These are phyloP conservation scores for Lactarius tabidus DNA, from an alignment of 768 basidiomycete genomes.

Conservation along the genomic window DNA sequence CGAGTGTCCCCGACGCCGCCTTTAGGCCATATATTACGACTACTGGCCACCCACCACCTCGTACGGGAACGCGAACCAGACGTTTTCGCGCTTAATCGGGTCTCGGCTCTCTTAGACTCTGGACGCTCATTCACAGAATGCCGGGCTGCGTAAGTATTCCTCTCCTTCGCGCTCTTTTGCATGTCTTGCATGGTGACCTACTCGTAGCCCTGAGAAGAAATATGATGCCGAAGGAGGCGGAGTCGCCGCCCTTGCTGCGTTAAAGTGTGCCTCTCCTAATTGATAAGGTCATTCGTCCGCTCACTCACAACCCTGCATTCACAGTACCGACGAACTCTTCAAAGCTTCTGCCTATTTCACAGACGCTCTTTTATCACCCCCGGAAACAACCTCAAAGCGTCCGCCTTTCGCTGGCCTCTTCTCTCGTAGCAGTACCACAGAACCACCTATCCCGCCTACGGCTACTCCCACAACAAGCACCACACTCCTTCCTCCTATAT, in stretches of 20 bases:
- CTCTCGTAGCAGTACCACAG: constrained; percentile 2
- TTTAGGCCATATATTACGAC: constrained; percentile 65
- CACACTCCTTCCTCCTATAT: constrained; percentile 14
- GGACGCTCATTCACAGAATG: constrained; percentile 54
- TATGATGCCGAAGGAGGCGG: constrained; percentile 58
- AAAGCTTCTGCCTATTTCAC: constrained; percentile 74
- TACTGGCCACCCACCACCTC: constrained; percentile 77
- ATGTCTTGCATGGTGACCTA: not conserved
- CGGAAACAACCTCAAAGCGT: constrained; percentile 10
- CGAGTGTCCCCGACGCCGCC: not conserved
- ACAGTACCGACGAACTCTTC: constrained; percentile 70
- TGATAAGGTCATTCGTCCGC: not conserved
- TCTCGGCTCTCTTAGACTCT: constrained; percentile 65
- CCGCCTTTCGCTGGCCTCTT: not conserved
- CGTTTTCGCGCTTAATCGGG: constrained; percentile 67
- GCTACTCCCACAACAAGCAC: constrained; percentile 5
- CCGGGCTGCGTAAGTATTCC: constrained; percentile 40
- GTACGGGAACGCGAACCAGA: constrained; percentile 65
- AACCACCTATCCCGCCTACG: constrained; percentile 16
- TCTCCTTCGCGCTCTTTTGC: not conserved
- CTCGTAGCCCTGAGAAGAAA: constrained; percentile 53
- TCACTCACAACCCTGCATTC: not conserved
- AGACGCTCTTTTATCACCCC: constrained; percentile 39
- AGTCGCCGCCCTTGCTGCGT: constrained; percentile 63
- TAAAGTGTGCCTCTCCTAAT: constrained; percentile 45